phyloP scores from a whole-genome alignment of 108 stramenopile genomes.

The Pseudonitzschia pungens region DNA sequence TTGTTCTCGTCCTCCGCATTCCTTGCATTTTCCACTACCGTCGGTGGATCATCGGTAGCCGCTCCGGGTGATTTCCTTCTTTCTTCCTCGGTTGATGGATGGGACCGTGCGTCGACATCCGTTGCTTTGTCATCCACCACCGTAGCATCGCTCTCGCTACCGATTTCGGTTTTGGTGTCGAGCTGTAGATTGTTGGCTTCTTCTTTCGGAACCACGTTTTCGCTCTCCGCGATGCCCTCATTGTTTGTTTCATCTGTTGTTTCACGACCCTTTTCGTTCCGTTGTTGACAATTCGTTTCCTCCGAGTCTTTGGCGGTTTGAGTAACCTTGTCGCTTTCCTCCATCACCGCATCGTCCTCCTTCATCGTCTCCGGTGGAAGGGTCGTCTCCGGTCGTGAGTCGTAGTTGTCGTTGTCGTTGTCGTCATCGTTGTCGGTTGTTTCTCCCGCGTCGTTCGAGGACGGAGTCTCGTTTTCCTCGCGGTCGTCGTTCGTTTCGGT shows the following conservation, averaged over 20 bases:
- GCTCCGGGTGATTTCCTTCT: background rate
- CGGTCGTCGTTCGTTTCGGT: background rate
- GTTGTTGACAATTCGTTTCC: background rate
- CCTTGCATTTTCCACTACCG: background rate
- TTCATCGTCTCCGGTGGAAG: too few species aligned
- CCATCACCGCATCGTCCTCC: background rate
- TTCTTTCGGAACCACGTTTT: background rate
- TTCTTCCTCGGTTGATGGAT: background rate
- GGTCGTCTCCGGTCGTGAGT: too few species aligned
- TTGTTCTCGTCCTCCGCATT: background rate
- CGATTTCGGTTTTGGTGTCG: background rate
- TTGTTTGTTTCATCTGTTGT: too few species aligned
- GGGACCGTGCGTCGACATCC: background rate
- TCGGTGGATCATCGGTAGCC: background rate
- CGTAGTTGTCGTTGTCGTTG: too few species aligned
- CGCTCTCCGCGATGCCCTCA: too few species aligned
- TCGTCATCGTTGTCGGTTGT: too few species aligned
- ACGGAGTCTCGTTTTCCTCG: background rate
- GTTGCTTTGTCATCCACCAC: background rate
- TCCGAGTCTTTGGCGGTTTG: background rate
- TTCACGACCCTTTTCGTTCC: too few species aligned
- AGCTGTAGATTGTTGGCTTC: background rate
- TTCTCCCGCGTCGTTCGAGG: too few species aligned
- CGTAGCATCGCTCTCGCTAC: background rate
- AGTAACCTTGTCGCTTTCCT: background rate